phyloP scores from a whole-genome alignment of 495 filamentous ascomycete genomes.

The Aspergillus ellipticus region DNA sequence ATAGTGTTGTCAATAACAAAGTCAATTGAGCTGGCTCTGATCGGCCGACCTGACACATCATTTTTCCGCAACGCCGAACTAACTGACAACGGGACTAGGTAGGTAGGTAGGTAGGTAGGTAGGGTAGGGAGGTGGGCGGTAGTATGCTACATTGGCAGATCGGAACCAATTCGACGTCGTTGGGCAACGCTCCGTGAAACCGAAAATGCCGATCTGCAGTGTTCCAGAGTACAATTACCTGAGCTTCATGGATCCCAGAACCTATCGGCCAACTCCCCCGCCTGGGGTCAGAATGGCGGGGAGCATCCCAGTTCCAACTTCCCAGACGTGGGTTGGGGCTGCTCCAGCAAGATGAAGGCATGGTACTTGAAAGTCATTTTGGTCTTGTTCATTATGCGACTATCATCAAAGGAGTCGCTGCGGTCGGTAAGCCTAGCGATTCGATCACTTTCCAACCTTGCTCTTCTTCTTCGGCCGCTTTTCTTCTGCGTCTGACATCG shows the following conservation, averaged over 20 bases:
- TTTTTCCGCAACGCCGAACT: background rate
- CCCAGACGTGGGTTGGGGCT: background rate
- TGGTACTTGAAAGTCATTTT: constrained; percentile 1
- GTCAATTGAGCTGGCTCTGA: constrained; percentile 5
- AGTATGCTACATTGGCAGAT: background rate
- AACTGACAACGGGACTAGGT: background rate
- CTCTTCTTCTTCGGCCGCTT: constrained; percentile 69
- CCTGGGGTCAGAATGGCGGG: background rate
- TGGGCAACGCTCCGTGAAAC: background rate
- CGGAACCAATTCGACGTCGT: background rate
- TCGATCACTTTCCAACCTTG: constrained; percentile 43
- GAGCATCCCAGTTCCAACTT: background rate
- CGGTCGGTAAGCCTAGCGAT: background rate
- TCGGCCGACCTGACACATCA: constrained; percentile 10
- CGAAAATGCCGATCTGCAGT: background rate
- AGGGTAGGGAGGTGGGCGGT: no score
- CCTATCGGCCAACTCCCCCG: background rate
- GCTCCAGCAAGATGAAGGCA: background rate
- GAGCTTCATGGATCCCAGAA: background rate
- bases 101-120: no score
- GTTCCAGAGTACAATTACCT: background rate
- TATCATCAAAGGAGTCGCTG: background rate
- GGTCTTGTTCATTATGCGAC: constrained; percentile 14
- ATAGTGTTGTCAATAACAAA: constrained; percentile 16
- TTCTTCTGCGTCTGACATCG: constrained; percentile 34